Base-by-base conservation (phyloP, 352 stramenopile genomes). In the Phytophthora syringae region DNA sequence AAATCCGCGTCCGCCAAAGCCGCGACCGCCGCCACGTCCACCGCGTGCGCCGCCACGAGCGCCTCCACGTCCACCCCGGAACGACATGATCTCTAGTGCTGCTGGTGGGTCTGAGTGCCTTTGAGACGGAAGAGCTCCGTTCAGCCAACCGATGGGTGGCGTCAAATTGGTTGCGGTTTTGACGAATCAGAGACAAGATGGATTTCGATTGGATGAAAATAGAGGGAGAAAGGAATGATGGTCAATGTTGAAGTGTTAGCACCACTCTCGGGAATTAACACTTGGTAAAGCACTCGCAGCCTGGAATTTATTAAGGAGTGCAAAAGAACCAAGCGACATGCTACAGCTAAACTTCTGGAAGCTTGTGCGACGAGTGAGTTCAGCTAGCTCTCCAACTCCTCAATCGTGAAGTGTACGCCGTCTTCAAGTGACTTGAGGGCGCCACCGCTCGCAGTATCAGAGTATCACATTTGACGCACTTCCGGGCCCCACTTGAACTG, bases 21-120 rank as follows among this genome's bases (percentile, higher is more conserved):
- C 78, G 56, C 79, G 77, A 21, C 72, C 70, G 49, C 78, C 69
- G 69, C 78, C 64, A 34, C 80, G 57, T 49, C 68, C 59, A 28
- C 71, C 72, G 49, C 70, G 59, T 32, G 65, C 72, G 61, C 79
- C 72, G 60, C 79, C 70, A 76, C 72, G 67, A 67, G 58, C 63
- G 57, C 79, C 74, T 70, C 76, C 77, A 55, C 78, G 77, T 67
- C 77, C 82, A 60, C 68, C 68, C 21, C 82, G 80, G 74, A 81
- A 84, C 67, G 84, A 90, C 84, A 89, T 79, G 32, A 30, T 71
- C 12, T 52, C 42, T 44, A 45, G 3, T 60, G 48, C 18, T 66
- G 54, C 34, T 53, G 22, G 13, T 16, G 7, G 9, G 52, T 24
- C 37, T 37, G 37, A 45, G 36, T 72, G 58, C 44, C 52, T 62